Evolutionary conservation across 805 yeast species (phyloP).

Genomic region (Candida tallmaniae): DNA sequence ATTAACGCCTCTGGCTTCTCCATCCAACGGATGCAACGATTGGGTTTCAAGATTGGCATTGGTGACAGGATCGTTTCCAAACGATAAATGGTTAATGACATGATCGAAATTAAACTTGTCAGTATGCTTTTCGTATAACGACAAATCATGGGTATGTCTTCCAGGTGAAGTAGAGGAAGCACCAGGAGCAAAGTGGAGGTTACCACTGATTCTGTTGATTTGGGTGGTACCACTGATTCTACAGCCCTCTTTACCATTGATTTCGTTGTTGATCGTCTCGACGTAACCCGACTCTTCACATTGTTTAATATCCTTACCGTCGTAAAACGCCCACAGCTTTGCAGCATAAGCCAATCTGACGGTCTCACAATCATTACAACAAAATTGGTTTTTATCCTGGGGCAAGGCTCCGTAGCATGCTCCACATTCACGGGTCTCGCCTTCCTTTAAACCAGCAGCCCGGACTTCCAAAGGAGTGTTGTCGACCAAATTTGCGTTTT

Average conservation of each 20-base stretch:
- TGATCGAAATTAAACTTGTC: conserved; percentile 74
- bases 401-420: conserved; percentile 83
- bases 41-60: conserved; percentile 16
- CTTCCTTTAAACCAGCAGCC: conserved; percentile 29
- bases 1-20: conserved; percentile 29
- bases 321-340: conserved; percentile 83
- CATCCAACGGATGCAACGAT: conserved; percentile 68
- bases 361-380: conserved; percentile 84
- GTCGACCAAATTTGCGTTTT: conserved; percentile 19
- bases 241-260: conserved; percentile 72
- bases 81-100: conserved; percentile 71
- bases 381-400: conserved; percentile 49
- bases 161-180: conserved; percentile 56
- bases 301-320: conserved; percentile 82
- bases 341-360: conserved; percentile 76
- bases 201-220: conserved; percentile 84
- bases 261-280: conserved; percentile 47
- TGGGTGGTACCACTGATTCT: conserved; percentile 73
- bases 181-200: conserved; percentile 96
- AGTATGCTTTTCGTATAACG: conserved; percentile 55
- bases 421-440: conserved; percentile 59
- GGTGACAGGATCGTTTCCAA: conserved; percentile 58
- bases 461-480: conserved; percentile 22
- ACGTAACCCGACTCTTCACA: conserved; percentile 90
- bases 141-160: conserved; percentile 80